Evolutionary conservation across 73 alveolate species (phyloP).

Genomic region (Breviolum minutum): DNA sequence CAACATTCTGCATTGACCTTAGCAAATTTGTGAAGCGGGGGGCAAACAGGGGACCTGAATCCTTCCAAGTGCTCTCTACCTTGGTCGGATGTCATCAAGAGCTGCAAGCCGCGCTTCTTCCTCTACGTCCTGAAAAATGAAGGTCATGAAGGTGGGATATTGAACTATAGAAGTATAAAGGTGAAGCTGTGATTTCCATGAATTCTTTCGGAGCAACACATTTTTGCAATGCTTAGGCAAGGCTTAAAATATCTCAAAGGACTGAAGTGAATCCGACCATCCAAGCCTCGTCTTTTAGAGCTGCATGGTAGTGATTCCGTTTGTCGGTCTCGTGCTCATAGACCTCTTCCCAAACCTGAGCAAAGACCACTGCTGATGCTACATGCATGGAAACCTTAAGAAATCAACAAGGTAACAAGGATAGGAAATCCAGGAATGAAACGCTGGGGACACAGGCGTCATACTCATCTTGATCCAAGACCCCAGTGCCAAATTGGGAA

Average conservation of each 20-base stretch:
- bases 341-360: slow-evolving; percentile 87
- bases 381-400: neutral
- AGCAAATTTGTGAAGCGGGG: neutral
- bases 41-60: neutral
- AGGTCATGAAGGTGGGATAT: neutral
- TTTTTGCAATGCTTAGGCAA: no score
- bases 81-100: slow-evolving; percentile 43
- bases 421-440: neutral
- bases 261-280: neutral
- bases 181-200: no score
- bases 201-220: no score
- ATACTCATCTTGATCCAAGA: slow-evolving; percentile 79
- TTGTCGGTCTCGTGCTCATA: slow-evolving; percentile 80
- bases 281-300: slow-evolving; percentile 67
- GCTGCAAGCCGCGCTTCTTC: slow-evolving; percentile 33
- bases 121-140: slow-evolving; percentile 44
- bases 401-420: neutral
- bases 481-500: slow-evolving; percentile 88
- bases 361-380: neutral
- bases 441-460: slow-evolving; percentile 22
- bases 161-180: neutral
- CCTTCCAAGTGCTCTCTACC: neutral
- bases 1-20: neutral
- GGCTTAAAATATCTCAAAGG: no score
- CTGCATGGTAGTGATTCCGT: slow-evolving; percentile 61